Percentiles rank a stretch among this genome's conserved stretches.
phyloP scores from a whole-genome alignment of 805 yeast species.

The Clavispora santaluciae region DNA sequence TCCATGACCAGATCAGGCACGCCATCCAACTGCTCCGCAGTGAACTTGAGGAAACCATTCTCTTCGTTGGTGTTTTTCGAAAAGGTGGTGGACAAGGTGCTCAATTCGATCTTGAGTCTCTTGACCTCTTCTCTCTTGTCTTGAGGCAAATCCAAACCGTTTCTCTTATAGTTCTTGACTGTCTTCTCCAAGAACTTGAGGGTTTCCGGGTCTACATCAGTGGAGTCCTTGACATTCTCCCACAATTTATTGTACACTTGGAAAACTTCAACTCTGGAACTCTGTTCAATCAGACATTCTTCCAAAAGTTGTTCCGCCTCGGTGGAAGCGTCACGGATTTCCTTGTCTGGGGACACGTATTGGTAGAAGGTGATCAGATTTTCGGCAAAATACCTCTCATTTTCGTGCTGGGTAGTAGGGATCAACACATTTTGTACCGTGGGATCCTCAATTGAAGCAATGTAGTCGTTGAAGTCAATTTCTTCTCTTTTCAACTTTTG shows the following conservation, averaged over 20 bases:
- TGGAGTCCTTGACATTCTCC: constrained; percentile 23
- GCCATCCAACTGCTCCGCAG: constrained; percentile 65
- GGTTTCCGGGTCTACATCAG: constrained; percentile 47
- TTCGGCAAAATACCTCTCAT: constrained; percentile 40
- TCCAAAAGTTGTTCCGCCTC: constrained; percentile 56
- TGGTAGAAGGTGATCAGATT: constrained; percentile 64
- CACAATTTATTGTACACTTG: constrained; percentile 51
- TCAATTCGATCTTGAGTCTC: constrained; percentile 53
- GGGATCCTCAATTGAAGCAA: constrained; percentile 48
- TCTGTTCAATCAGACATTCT: constrained; percentile 58
- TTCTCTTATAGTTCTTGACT: constrained; percentile 54
- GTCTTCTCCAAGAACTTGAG: constrained; percentile 53
- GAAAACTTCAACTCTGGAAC: constrained; percentile 62
- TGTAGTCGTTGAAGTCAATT: constrained; percentile 44
- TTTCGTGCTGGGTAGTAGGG: constrained; percentile 49
- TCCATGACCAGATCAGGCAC: constrained; percentile 62
- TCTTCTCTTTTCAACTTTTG: constrained; percentile 41
- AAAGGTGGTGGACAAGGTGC: constrained; percentile 53
- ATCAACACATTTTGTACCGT: constrained; percentile 52
- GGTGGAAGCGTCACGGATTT: constrained; percentile 66
- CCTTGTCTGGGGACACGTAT: constrained; percentile 62
- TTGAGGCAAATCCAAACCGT: constrained; percentile 60
- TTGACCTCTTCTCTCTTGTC: constrained; percentile 54
- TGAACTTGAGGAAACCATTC: constrained; percentile 53
- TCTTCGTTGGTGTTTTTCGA: constrained; percentile 69